Evolutionary conservation across 305 asterid genomes (phyloP), one percentile per base, ranked within the genome.

Genomic region (Fraxinus latifolia): DNA sequence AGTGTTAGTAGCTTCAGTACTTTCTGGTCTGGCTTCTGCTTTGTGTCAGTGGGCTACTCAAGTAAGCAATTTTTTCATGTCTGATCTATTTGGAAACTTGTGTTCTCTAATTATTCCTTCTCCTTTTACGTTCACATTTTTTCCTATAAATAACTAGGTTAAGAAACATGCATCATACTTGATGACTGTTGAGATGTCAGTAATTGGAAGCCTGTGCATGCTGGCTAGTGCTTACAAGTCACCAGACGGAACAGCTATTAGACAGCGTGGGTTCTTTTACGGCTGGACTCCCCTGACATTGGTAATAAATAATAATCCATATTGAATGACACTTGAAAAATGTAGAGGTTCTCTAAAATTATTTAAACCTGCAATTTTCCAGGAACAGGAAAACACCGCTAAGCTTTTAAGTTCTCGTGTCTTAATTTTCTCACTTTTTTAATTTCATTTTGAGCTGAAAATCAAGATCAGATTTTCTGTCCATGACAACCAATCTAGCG

Each of bases 1-100:
- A 31, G 93, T 96, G 53, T 83, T 96, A 77, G 92, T 96, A 79
- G 99, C 99, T 81, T 96, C 99, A 72, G 93, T 96, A 53, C 97
- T 96, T 77, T 94, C 98, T 71, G 99, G 99, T 86, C 82, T 96
- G 89, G 99, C 99, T 84, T 96, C 98, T 83, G 92, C 99, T 36
- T 88, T 96, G 86, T 96, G 99, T 80, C 98, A 94, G 86, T 94
- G 98, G 99, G 98, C 99, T 72, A 88, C 95, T 83, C 99, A 96
- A 89, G 98, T 91, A 86, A 87, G 90, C 82, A 77, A 76, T 19
- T 14, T 36, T 82, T 25, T 82, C 55, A 62, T 71, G 79, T 73
- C 3, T 70, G 19, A 47, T 81, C 19, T 65, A 74, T 81, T 62
- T 74, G 60, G 60, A 78, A 33, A 65, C 15, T 58, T 67, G 27